Evolutionary conservation across 1,284 basidiomycete species (phyloP), one percentile per base, ranked within the genome.

Genomic region (Ceratobasidium sp.): DNA sequence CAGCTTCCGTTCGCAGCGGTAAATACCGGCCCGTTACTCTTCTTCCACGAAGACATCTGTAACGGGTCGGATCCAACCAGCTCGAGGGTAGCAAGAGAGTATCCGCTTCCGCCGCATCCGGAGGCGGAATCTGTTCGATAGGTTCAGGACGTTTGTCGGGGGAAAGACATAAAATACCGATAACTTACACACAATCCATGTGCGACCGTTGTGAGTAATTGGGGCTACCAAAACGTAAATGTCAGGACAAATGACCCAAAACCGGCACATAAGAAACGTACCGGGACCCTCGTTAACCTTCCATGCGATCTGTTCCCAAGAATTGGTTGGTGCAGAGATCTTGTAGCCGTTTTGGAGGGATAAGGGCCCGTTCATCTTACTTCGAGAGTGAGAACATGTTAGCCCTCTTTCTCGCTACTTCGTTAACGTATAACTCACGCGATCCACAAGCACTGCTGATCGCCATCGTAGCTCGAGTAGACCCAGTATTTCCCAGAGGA

Each of bases 361-460:
- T 15, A 44, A 10, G 7, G 52, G 62, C 10, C 23, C 17, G 15
- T 48, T 61, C 67, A 42, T 50, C 57, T 48, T 68, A n/a, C 66
- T 48, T 12, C 13, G 38, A 9, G 67, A 12, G 50, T 20, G n/a
- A 9, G 5, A 23, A 15, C 1, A 57, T 10, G 28, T 26, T 17
- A 44, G 7, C 17, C n/a, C 0, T 40, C 28, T 66, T 33, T 26
- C 26, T 20, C 23, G 23, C 38, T 61, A 48, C 61, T 66, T 13
- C 42, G 23, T n/a, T 66, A 67, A 42, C 44, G 54, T 42, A 48
- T 23, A 42, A 42, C 64, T 71, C 44, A 77, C 68, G 70, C 70
- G 26, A 78, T 78, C 64, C 67, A 78, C 26, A 76, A 46, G 15
- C 64, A 78, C 68, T 78, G 78, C 28, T 59, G 26, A 54, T 64